A percentile compares a stretch with the other conserved stretches of the same genome.
Conservation (phyloP, 140 eudicot genomes). For the Senecio squalidus region DNA sequence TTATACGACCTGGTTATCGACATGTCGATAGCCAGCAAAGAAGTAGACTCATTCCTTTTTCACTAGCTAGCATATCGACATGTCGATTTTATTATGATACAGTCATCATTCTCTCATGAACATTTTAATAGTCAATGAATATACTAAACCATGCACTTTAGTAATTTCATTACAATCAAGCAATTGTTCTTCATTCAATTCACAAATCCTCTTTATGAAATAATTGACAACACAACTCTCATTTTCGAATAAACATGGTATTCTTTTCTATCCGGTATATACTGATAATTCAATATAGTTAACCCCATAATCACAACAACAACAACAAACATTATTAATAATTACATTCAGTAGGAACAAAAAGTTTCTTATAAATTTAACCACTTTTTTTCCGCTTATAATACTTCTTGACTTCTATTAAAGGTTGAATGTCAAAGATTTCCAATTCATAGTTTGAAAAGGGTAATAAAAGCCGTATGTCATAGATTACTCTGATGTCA, state of each 20-base stretch:
- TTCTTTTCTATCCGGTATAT: conserved; percentile 85
- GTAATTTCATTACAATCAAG: conserved; percentile 96
- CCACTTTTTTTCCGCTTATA: neutral
- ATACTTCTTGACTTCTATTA: too few relatives aligned
- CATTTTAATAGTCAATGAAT: neutral
- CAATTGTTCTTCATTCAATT: conserved; percentile 59
- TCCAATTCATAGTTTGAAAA: too few relatives aligned
- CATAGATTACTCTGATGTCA: too few relatives aligned
- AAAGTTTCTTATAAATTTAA: neutral
- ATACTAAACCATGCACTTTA: conserved; percentile 52
- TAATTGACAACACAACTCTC: conserved; percentile 33
- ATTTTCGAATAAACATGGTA: conserved; percentile 78
- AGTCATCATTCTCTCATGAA: conserved; percentile 84
- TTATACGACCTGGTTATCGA: too few relatives aligned
- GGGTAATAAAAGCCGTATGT: too few relatives aligned
- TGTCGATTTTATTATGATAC: conserved; percentile 72
- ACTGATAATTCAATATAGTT: conserved; percentile 79
- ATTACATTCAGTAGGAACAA: too few relatives aligned
- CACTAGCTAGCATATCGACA: too few relatives aligned
- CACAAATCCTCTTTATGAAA: conserved; percentile 22
- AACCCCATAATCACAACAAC: conserved; percentile 6
- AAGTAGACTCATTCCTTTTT: too few relatives aligned
- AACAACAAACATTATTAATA: too few relatives aligned
- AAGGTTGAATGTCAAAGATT: too few relatives aligned
- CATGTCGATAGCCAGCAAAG: too few relatives aligned